Evolutionary conservation across 345 rosid species (phyloP), one percentile per base, ranked within the genome.

Genomic region (Eucalyptus dawsonii): DNA sequence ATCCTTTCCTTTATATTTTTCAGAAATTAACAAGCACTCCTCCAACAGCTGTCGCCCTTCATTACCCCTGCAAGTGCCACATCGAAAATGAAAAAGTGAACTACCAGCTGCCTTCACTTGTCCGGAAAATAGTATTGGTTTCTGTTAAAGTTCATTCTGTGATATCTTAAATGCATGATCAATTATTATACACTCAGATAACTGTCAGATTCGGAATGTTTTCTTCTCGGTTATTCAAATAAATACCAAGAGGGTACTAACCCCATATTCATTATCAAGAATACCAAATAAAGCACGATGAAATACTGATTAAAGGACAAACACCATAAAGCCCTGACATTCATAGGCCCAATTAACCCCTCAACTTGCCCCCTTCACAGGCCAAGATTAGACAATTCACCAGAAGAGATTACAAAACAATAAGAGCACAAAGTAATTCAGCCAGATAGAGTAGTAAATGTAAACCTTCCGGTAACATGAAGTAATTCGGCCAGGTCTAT

Each of bases 401-500:
- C 85, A 76, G 85, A 40, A 76, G 8, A 76, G 85, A 76, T 40
- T 76, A 11, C 29, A 11, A 86, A 86, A 50, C 56, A 49, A 29
- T 31, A 50, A 50, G 21, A 50, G 25, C 17, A 53, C 40, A 19
- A n/a, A 86, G 54, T 37, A 51, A 53, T 86, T 42, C 17, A 4
- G 62, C 51, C 34, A 45, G 81, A 44, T 47, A 47, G 44, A 88
- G 47, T 42, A 6, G 86, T 87, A 86, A 2, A 65, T 44, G 40
- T 88, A 88, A 91, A 97, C 99, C 98, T 96, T 92, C 97, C 99
- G 14, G 93, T 97, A 89, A 90, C 93, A 92, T 96, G 98, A 92
- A 96, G 99, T 87, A 96, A 87, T 91, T 96, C 99, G 29, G 97
- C 99, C 92, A 97, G 94, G 91, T 97, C 98, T 92, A 95, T 94